Evolutionary conservation across 2,329 filamentous ascomycete genomes (phyloP).

Genomic region (Harringtonia lauricola): DNA sequence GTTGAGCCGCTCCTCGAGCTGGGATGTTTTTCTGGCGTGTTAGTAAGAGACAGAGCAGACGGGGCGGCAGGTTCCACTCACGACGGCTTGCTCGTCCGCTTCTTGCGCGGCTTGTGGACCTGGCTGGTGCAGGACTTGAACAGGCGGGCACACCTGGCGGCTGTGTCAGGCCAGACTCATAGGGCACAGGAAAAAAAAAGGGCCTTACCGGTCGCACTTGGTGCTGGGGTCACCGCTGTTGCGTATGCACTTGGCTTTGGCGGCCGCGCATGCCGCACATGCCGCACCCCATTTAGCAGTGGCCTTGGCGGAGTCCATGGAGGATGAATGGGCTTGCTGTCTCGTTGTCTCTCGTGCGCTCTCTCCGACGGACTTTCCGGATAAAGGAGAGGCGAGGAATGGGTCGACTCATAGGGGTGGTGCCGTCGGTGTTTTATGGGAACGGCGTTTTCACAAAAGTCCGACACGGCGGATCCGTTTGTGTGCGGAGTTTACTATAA

Average conservation of each 20-base stretch:
- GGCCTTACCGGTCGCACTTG: constrained; percentile 30
- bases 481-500: too few relatives aligned
- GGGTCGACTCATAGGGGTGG: too few relatives aligned
- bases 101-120: constrained; percentile 38
- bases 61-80: constrained; percentile 26
- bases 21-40: constrained; percentile 30
- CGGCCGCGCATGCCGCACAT: constrained; percentile 34
- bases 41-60: neutral
- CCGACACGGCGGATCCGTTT: too few relatives aligned
- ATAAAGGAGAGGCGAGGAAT: too few relatives aligned
- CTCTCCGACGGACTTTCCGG: too few relatives aligned
- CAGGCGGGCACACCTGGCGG: constrained; percentile 32
- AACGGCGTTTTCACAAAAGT: too few relatives aligned
- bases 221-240: constrained; percentile 22
- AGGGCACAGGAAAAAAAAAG: too few relatives aligned
- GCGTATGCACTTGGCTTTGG: constrained; percentile 39
- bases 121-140: constrained; percentile 35
- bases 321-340: too few relatives aligned
- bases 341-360: too few relatives aligned
- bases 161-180: neutral
- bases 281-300: constrained; percentile 36
- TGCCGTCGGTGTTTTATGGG: too few relatives aligned
- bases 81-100: constrained; percentile 38
- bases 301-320: constrained; percentile 12
- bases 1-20: constrained; percentile 38